These are phyloP conservation scores for Gnaphalium uliginosum DNA, from an alignment of 129 eudicot species.

Conservation along the genomic window DNA sequence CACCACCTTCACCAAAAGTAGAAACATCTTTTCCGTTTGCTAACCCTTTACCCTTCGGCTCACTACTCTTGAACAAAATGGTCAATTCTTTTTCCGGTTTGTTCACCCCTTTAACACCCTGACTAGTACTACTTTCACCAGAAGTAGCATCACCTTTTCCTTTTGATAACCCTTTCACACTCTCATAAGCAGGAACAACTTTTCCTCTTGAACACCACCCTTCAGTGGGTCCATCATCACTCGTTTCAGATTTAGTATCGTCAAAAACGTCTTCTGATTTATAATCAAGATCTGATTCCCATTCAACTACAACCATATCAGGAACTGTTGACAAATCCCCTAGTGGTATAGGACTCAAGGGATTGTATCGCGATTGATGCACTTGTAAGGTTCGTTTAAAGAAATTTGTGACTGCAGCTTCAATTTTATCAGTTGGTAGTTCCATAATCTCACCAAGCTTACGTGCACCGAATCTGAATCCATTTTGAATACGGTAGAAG, in stretches of 20 bases:
- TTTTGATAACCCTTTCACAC: no score
- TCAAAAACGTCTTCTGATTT: not conserved
- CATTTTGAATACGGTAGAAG: conserved; percentile 68
- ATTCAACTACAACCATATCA: not conserved
- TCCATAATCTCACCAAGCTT: conserved; percentile 65
- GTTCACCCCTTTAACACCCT: not conserved
- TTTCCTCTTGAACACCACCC: not conserved
- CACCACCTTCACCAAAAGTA: not conserved
- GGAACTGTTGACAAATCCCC: conserved; percentile 7
- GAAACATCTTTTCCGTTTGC: not conserved
- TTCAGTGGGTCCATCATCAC: not conserved
- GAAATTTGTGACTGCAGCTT: conserved; percentile 53
- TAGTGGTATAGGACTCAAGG: conserved; percentile 22
- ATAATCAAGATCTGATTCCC: not conserved
- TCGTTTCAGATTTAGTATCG: not conserved
- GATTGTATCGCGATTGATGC: conserved; percentile 36
- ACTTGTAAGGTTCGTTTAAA: conserved; percentile 57
- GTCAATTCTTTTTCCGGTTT: not conserved
- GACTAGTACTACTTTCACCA: no score
- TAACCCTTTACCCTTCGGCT: not conserved
- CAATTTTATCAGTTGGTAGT: conserved; percentile 42
- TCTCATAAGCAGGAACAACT: not conserved
- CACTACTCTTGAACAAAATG: not conserved
- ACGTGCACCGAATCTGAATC: conserved; percentile 68
- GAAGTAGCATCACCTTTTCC: no score